Conservation (phyloP, 176 grass and related monocot species). For the Sorghum bicolor region DNA sequence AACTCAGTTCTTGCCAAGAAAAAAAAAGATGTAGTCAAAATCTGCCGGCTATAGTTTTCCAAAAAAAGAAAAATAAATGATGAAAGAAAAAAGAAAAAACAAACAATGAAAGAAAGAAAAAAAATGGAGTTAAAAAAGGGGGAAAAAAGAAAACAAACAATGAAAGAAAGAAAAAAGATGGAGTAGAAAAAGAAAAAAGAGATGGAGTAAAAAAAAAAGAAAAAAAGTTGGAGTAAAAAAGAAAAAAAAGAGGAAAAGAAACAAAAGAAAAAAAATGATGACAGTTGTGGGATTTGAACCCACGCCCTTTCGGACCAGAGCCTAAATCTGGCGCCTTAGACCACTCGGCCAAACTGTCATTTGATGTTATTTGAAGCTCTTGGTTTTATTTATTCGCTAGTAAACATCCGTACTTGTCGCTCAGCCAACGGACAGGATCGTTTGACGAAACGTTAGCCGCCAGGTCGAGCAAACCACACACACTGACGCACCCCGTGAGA, state of each 20-base stretch:
- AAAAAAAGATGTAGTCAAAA: no score
- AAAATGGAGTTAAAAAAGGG: no score
- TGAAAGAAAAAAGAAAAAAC: no score
- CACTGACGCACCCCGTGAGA: background rate
- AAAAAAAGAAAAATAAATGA: no score
- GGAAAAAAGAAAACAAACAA: no score
- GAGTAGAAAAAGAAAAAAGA: background rate
- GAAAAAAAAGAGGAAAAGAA: background rate
- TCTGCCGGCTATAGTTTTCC: no score
- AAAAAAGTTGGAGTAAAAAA: background rate
- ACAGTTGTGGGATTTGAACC: conserved; percentile 99
- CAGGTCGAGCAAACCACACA: background rate
- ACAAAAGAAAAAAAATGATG: background rate
- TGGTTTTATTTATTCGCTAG: background rate
- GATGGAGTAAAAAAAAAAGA: background rate
- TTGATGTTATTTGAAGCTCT: rapidly evolving
- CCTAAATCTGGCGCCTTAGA: conserved; percentile 99
- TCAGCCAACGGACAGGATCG: background rate
- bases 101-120: no score
- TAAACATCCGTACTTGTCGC: no score
- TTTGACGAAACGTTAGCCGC: background rate
- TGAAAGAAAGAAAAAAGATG: no score
- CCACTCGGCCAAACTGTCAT: conserved; percentile 97
- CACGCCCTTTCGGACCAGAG: conserved; percentile 99
- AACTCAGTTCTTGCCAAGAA: no score